These are phyloP conservation scores for Neoconidiobolus thromboides DNA, from an alignment of 371 early-diverging fungal species.

Conservation along the genomic window DNA sequence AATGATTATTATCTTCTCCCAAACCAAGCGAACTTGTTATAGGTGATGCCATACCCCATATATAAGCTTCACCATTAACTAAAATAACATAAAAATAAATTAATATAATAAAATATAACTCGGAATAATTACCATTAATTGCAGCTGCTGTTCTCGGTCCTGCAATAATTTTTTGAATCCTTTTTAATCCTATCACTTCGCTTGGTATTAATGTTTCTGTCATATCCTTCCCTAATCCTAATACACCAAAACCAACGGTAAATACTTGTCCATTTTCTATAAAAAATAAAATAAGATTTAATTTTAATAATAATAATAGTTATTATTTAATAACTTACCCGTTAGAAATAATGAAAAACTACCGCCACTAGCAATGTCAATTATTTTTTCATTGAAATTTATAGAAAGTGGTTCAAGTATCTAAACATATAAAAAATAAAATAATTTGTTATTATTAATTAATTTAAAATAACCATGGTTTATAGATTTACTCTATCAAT, in stretches of 20 bases:
- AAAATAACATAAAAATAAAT: background rate
- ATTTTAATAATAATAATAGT: too few relatives aligned
- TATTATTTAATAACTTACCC: slow-evolving; percentile 9
- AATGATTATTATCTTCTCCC: background rate
- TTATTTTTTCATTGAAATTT: slow-evolving; percentile 15
- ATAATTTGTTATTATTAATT: too few relatives aligned
- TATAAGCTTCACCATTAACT: background rate
- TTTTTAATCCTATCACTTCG: background rate
- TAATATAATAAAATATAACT: background rate
- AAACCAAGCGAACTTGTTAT: background rate
- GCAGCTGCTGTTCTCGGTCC: background rate
- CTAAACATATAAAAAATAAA: slow-evolving; percentile 11
- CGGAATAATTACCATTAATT: background rate
- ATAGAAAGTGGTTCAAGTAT: slow-evolving; percentile 36
- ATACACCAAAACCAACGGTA: slow-evolving; percentile 50
- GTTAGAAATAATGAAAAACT: slow-evolving; percentile 43
- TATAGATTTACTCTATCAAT: slow-evolving; percentile 34
- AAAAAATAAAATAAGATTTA: background rate
- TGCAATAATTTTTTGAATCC: background rate
- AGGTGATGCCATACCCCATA: background rate
- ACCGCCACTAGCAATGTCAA: slow-evolving; percentile 50
- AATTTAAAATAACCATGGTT: background rate
- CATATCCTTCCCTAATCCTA: slow-evolving; percentile 19
- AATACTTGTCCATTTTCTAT: slow-evolving; percentile 31
- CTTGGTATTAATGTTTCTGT: background rate